Percentiles rank a stretch among this genome's conserved stretches.
These are phyloP conservation scores for Lachancea mirantina DNA, from an alignment of 805 yeast genomes.

Conservation along the genomic window DNA sequence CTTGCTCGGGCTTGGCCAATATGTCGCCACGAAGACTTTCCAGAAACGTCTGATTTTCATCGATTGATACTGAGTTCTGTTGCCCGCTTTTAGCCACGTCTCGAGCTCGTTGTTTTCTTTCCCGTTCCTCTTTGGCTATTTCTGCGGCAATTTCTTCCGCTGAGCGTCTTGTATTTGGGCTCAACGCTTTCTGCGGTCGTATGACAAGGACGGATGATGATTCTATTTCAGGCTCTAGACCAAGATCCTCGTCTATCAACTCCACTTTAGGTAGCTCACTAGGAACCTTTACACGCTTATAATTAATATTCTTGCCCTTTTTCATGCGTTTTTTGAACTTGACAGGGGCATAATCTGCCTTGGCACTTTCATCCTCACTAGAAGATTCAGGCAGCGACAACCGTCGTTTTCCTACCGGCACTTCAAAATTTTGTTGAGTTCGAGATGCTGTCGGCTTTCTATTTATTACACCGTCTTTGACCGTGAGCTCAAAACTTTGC, in stretches of 20 bases:
- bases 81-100: conserved; percentile 15
- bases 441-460: not conserved
- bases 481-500: too few species aligned
- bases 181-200: too few species aligned
- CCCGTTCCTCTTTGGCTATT: conserved; percentile 27
- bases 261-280: conserved; percentile 31
- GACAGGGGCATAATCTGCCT: conserved; percentile 34
- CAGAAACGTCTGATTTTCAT: conserved; percentile 34
- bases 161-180: conserved; percentile 30
- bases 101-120: conserved; percentile 15
- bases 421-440: not conserved
- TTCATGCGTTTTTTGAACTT: conserved; percentile 36
- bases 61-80: too few species aligned
- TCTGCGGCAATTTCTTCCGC: conserved; percentile 32
- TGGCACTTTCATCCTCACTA: conserved; percentile 10
- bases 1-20: not conserved
- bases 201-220: conserved; percentile 23
- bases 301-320: conserved; percentile 29
- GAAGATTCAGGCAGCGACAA: too few species aligned
- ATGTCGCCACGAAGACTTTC: conserved; percentile 15
- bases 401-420: conserved; percentile 2
- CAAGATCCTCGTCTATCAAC: conserved; percentile 24
- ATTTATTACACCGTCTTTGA: too few species aligned
- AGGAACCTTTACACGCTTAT: conserved; percentile 28
- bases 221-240: conserved; percentile 33